These are phyloP conservation scores for Cyclotella kingstonii DNA, from an alignment of 108 stramenopile genomes.

Conservation along the genomic window DNA sequence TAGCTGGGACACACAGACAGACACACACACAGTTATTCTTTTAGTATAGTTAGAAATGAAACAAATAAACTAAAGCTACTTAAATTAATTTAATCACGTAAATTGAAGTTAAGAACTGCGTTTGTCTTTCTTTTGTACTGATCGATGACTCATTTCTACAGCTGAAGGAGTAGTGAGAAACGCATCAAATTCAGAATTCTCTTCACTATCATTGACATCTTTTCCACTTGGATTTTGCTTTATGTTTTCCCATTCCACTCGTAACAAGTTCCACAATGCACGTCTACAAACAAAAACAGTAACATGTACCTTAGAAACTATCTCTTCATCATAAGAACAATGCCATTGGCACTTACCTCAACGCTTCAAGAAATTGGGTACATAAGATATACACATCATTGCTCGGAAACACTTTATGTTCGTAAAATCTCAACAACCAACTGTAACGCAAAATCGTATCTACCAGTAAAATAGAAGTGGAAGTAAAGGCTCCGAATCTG, in stretches of 20 bases:
- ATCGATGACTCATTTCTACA: slow-evolving; percentile 22
- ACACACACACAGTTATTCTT: too few species aligned
- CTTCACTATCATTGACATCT: slow-evolving; percentile 17
- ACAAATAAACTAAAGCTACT: slow-evolving; percentile 18
- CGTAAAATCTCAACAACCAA: slow-evolving; percentile 67
- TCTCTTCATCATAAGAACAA: too few species aligned
- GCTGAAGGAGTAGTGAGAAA: slow-evolving; percentile 22
- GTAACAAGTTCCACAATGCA: slow-evolving; percentile 81
- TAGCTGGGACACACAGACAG: too few species aligned
- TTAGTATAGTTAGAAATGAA: slow-evolving; percentile 42
- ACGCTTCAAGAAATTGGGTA: slow-evolving; percentile 71
- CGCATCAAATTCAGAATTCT: slow-evolving; percentile 21
- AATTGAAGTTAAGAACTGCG: slow-evolving; percentile 1
- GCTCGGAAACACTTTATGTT: slow-evolving; percentile 54
- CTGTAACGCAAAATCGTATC: slow-evolving; percentile 69
- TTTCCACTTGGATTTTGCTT: slow-evolving; percentile 58
- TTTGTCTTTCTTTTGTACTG: slow-evolving; percentile 10
- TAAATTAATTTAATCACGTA: background rate
- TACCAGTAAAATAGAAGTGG: slow-evolving; percentile 52
- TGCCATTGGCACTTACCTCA: slow-evolving; percentile 27
- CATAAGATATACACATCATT: slow-evolving; percentile 70
- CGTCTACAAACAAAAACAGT: slow-evolving; percentile 30
- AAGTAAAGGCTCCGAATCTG: slow-evolving; percentile 68
- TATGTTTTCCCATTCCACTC: slow-evolving; percentile 89
- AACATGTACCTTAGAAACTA: too few species aligned